These are phyloP conservation scores for Phytophthora pini DNA, from an alignment of 352 stramenopile species.

Conservation along the genomic window DNA sequence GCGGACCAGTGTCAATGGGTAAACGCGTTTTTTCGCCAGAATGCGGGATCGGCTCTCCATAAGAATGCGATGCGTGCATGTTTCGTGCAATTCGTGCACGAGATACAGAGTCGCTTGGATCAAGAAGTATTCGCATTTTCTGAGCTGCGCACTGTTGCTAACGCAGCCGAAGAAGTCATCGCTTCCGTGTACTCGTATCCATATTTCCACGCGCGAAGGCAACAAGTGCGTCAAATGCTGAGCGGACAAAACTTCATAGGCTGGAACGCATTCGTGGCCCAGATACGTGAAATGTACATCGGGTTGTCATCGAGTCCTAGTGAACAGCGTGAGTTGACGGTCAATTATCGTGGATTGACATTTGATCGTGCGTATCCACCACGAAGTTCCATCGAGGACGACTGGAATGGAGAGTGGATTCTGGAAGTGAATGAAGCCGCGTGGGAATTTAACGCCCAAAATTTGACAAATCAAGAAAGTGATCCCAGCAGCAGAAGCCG, in stretches of 20 bases:
- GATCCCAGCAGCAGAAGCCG: background rate
- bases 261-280: slow-evolving; percentile 58
- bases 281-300: slow-evolving; percentile 63
- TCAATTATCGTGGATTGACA: background rate
- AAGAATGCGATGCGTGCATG: slow-evolving; percentile 45
- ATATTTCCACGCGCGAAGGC: slow-evolving; percentile 45
- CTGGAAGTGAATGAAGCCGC: slow-evolving; percentile 55
- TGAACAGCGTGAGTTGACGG: background rate
- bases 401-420: slow-evolving; percentile 62
- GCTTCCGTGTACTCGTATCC: slow-evolving; percentile 59
- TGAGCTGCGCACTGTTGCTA: slow-evolving; percentile 39
- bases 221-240: slow-evolving; percentile 50
- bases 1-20: slow-evolving; percentile 46
- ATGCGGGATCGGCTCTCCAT: slow-evolving; percentile 31
- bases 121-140: slow-evolving; percentile 44
- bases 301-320: slow-evolving; percentile 14
- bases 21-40: slow-evolving; percentile 39
- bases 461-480: slow-evolving; percentile 8
- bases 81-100: slow-evolving; percentile 44
- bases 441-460: slow-evolving; percentile 36
- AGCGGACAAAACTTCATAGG: slow-evolving; percentile 50
- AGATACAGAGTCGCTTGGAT: slow-evolving; percentile 48
- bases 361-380: slow-evolving; percentile 14
- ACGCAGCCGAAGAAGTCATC: slow-evolving; percentile 58
- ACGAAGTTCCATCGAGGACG: slow-evolving; percentile 40